phyloP scores from a whole-genome alignment of 2,329 filamentous ascomycete genomes.

The Diplodia seriata region DNA sequence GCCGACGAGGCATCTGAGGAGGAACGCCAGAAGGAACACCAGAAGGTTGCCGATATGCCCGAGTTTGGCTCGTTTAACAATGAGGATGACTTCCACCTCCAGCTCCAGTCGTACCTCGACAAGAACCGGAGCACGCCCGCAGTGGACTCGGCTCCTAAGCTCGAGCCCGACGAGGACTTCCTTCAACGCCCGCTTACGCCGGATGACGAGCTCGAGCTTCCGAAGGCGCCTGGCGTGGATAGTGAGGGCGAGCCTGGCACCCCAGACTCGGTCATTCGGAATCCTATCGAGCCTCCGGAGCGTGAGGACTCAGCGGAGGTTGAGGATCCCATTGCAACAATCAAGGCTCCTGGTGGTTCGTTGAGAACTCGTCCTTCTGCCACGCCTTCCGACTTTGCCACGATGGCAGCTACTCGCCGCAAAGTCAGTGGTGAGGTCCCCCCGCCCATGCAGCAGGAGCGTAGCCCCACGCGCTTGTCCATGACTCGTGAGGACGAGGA shows the following conservation, averaged over 20 bases:
- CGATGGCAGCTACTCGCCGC: slow-evolving; percentile 86
- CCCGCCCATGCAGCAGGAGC: slow-evolving; percentile 47
- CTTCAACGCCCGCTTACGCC: slow-evolving; percentile 61
- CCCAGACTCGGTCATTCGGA: slow-evolving; percentile 89
- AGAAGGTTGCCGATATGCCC: slow-evolving; percentile 45
- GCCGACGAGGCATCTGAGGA: slow-evolving; percentile 32
- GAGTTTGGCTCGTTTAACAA: slow-evolving; percentile 58
- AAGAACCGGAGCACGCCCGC: slow-evolving; percentile 48
- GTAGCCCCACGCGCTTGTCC: slow-evolving; percentile 49
- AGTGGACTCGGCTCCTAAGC: slow-evolving; percentile 42
- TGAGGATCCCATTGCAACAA: slow-evolving; percentile 83
- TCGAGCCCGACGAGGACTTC: slow-evolving; percentile 49
- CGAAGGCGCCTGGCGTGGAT: slow-evolving; percentile 61
- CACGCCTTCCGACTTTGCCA: slow-evolving; percentile 80
- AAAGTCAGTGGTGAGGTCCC: slow-evolving; percentile 78
- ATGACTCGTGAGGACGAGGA: slow-evolving; percentile 36
- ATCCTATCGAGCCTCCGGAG: slow-evolving; percentile 61
- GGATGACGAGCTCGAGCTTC: slow-evolving; percentile 45
- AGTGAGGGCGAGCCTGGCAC: slow-evolving; percentile 69
- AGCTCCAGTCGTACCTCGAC: slow-evolving; percentile 58
- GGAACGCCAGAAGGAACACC: slow-evolving; percentile 4
- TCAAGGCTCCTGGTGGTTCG: slow-evolving; percentile 84
- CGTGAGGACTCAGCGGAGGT: slow-evolving; percentile 55
- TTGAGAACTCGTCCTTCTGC: slow-evolving; percentile 89
- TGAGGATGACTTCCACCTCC: slow-evolving; percentile 61